Evolutionary conservation across 2,329 filamentous ascomycete genomes (phyloP), one percentile per base, ranked within the genome.

Genomic region (Clathrospora elynae): DNA sequence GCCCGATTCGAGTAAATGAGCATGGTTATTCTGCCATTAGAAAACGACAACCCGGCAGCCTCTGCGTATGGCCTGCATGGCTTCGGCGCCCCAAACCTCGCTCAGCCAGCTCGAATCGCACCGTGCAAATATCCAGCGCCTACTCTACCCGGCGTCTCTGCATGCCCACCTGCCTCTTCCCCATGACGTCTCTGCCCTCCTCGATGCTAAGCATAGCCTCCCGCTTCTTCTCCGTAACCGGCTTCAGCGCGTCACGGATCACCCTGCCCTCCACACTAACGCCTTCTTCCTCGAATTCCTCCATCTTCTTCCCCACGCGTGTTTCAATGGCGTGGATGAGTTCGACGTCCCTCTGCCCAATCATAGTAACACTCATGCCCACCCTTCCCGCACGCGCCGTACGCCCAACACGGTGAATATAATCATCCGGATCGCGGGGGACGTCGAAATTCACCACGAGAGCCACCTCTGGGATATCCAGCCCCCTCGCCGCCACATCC

Each of bases 371-470:
- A 4, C 87, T 84, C 53, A 90, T 86, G 61, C 93, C 93, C 38
- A 78, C 79, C 30, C 90, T 82, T 0, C 93, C 93, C 0, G 93
- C 93, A 80, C 93, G 85, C 3, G 93, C 93, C 9, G 93, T 99
- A 72, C 93, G 86, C 68, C 93, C 93, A 35, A 96, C 92, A 9
- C 93, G 84, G 74, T 99, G 93, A 55, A 99, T 93, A 70, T 99
- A 99, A 71, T 96, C 92, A 68, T 96, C 91, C 3, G 92, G 90
- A 65, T 96, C 90, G n/a, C 92, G 84, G 0, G 93, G 93, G 1
- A 99, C 83, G 66, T 99, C 93, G 71, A 91, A 99, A 72, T 99
- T 97, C 64, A 99, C 76, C 2, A 99, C 93, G 11, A 97, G 73
- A 40, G 82, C 86, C 5, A 97, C 92, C 56, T 90, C 88, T 1